A percentile compares a stretch with the other conserved stretches of the same genome.
Conservation (phyloP, 371 early-diverging fungal species). For the Mortierella sp. region DNA sequence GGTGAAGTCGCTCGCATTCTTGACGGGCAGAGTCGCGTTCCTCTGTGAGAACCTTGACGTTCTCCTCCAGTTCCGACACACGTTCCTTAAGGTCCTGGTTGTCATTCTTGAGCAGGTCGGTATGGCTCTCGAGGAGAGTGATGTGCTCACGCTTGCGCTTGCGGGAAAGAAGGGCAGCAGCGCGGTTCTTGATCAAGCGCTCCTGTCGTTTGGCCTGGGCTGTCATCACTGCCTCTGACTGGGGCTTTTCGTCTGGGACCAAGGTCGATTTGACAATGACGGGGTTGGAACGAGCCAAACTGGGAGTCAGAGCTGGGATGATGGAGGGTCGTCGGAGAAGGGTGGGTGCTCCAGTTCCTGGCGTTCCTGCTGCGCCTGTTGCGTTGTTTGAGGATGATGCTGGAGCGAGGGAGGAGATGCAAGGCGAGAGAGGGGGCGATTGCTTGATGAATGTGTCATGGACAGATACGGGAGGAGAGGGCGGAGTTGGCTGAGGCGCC, state of each 20-base stretch:
- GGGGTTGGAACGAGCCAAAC: slow-evolving; percentile 36
- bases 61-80: slow-evolving; percentile 72
- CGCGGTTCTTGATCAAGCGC: slow-evolving; percentile 92
- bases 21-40: slow-evolving; percentile 59
- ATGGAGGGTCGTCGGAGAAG: slow-evolving; percentile 45
- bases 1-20: slow-evolving; percentile 55
- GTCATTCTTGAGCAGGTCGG: slow-evolving; percentile 69
- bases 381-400: slow-evolving; percentile 16
- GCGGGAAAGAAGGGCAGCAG: slow-evolving; percentile 88
- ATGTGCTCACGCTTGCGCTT: slow-evolving; percentile 92
- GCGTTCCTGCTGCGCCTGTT: background rate
- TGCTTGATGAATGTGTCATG: slow-evolving; percentile 50
- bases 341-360: background rate
- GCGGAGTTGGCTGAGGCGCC: slow-evolving; percentile 47
- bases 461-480: slow-evolving; percentile 49
- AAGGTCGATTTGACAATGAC: slow-evolving; percentile 52
- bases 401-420: slow-evolving; percentile 25
- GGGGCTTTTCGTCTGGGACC: slow-evolving; percentile 52
- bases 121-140: slow-evolving; percentile 79
- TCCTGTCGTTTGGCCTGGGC: slow-evolving; percentile 81
- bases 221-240: slow-evolving; percentile 49
- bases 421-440: slow-evolving; percentile 51
- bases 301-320: slow-evolving; percentile 42
- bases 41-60: slow-evolving; percentile 56
- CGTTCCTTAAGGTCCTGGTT: slow-evolving; percentile 71